Base-by-base conservation (phyloP, 2,329 filamentous ascomycete species). In the Grosmannia serpens region DNA sequence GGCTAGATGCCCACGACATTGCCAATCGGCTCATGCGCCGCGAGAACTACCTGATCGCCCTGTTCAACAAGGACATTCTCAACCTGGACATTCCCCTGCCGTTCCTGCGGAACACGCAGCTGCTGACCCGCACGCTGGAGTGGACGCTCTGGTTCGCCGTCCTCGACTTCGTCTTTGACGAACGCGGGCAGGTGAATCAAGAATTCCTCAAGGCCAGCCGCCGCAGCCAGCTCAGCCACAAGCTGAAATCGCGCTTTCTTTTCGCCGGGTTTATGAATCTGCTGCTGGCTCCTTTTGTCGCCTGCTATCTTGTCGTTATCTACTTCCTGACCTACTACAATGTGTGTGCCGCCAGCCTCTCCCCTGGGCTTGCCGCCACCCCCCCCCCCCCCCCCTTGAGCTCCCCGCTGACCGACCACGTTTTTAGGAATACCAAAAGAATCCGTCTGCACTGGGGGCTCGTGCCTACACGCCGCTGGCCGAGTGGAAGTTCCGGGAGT, bases 401-500 rank as follows among this genome's bases (percentile, higher is more conserved):
- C 7, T 53, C 22, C 2, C 10, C 57, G 38, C 64, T 69, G 41
- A 69, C 59, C 17, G n/a, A 13, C 49, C 11, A 5, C 20, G 4
- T 31, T 10, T 50, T 3, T 61, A 90, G 87, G 92, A 99, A 75
- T 96, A 95, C 68, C 91, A 96, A 72, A 95, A 91, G 67, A 95
- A 96, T 62, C 92, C 90, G 0, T 85, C 89, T 0, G 86, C 91
- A 62, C 82, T 96, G 44, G 88, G 89, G n/a, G 87, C 90, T 20
- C 85, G 94, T 47, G 86, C 91, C 64, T 99, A 96, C 69, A 97
- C 92, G 0, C 89, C 91, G 1, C 81, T 96, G 55, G 94, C 94
- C 0, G 88, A 96, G 69, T 99, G 94, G 94, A 97, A 96, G 67
- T 96, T 99, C 63, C 86, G 94, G 53, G 92, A 97, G 70, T 99